Percentiles rank a stretch among this genome's conserved stretches.
These are phyloP conservation scores for Xerocomus spinulosus DNA, from an alignment of 768 basidiomycete genomes.

Conservation along the genomic window DNA sequence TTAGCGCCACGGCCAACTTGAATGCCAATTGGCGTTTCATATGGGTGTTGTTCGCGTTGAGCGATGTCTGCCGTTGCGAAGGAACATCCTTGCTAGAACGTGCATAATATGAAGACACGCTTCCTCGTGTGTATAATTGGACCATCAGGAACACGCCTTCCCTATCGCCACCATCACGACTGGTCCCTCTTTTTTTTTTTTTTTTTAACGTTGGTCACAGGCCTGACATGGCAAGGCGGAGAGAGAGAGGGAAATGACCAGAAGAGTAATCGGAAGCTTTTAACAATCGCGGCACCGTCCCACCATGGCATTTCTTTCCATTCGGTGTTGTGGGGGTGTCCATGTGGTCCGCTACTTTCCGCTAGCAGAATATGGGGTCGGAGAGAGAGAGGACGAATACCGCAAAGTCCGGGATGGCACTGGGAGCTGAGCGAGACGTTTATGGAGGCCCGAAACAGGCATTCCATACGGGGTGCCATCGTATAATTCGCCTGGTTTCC, in stretches of 20 bases:
- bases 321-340: constrained; percentile 5
- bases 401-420: constrained; percentile 29
- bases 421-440: constrained; percentile 7
- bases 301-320: too few relatives aligned
- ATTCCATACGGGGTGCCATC: too few relatives aligned
- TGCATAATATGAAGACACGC: too few relatives aligned
- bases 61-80: constrained; percentile 1
- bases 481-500: too few relatives aligned
- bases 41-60: neutral
- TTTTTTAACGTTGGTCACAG: neutral
- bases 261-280: constrained; percentile 7
- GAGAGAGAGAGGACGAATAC: constrained; percentile 2
- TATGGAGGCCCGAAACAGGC: constrained; percentile 14
- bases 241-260: neutral
- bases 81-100: neutral
- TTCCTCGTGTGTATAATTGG: neutral
- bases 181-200: neutral
- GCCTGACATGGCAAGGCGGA: neutral
- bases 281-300: constrained; percentile 16
- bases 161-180: constrained; percentile 2
- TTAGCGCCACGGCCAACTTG: constrained; percentile 8
- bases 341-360: constrained; percentile 24
- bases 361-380: constrained; percentile 5
- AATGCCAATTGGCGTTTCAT: constrained; percentile 17
- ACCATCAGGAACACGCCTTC: constrained; percentile 1